Base-by-base conservation (phyloP, 306 rosid genomes). In the Nissolia schottii region DNA sequence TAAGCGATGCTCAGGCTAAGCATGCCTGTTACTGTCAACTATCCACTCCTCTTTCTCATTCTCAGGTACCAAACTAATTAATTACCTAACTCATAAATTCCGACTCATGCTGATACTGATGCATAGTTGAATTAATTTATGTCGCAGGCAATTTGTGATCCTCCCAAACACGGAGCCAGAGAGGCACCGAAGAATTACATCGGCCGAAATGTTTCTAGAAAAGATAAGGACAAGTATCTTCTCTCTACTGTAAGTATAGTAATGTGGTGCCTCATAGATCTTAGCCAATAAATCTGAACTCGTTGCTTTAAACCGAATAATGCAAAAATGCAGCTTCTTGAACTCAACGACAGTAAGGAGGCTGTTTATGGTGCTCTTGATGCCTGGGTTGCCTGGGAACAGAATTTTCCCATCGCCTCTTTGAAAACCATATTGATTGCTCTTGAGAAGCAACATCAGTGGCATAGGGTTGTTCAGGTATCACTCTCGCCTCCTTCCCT, bases 301-400 rank as follows among this genome's bases (percentile, higher is more conserved):
- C 32, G 29, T 75, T 77, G 71, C 57, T 56, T 76, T 49, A 12
- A 64, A 67, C 54, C 29, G 6, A 57, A 80, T 64, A 15, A 75
- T 80, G 51, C 22, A 15, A n/a, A n/a, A n/a, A 45, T 14, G 92
- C 86, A 91, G 96, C 90, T 94, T 72, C 73, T 78, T 16, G 88
- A 91, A 71, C 81, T 94, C 31, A 83, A 83, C 69, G 88, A 89
- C 54, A 89, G 82, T 67, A 94, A 94, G 82, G 92, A 94, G 67
- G 87, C 88, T 60, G 73, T 91, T 80, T 94, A 89, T 75, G 89
- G 97, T 62, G 82, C 98, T 38, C 90, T 94, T 75, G 94, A 94
- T 86, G 91, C 94, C 54, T 94, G 92, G 96, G 94, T 85, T 84
- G 96, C 97, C 19, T 91, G 97, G 97, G 98, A 91, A 77, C 84